These are phyloP conservation scores for Botrytis porri DNA, from an alignment of 2,329 filamentous ascomycete genomes.

Conservation along the genomic window DNA sequence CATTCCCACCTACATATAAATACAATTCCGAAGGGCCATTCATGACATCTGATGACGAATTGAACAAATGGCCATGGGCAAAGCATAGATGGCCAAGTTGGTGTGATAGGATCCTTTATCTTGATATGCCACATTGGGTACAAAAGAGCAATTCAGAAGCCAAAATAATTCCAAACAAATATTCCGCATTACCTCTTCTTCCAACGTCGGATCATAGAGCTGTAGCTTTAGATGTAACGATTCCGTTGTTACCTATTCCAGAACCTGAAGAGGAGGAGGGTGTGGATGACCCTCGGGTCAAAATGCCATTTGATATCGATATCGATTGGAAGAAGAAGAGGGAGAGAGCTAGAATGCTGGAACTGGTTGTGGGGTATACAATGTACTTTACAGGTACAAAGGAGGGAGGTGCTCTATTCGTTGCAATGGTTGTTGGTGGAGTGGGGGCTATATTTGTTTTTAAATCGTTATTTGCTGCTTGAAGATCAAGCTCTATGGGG, in stretches of 20 bases:
- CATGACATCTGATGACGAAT: constrained; percentile 40
- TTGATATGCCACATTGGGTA: constrained; percentile 58
- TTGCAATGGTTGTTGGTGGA: constrained; percentile 34
- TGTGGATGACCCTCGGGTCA: constrained; percentile 40
- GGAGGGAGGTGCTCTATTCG: constrained; percentile 35
- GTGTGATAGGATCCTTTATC: constrained; percentile 87
- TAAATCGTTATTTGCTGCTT: constrained; percentile 22
- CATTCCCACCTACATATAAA: constrained; percentile 93
- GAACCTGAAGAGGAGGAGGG: constrained; percentile 38
- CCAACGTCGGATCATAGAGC: constrained; percentile 84
- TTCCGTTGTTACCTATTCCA: constrained; percentile 54
- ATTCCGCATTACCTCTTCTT: constrained; percentile 74
- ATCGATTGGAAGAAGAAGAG: constrained; percentile 54
- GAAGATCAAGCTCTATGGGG: neutral
- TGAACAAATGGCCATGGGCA: constrained; percentile 68
- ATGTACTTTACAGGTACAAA: constrained; percentile 43
- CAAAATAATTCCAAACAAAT: constrained; percentile 56
- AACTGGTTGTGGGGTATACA: constrained; percentile 56
- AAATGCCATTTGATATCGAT: constrained; percentile 57
- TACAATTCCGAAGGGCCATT: constrained; percentile 54
- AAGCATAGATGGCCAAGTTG: constrained; percentile 83
- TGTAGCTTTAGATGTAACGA: constrained; percentile 67
- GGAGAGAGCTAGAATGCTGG: constrained; percentile 53
- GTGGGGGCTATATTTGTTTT: constrained; percentile 34
- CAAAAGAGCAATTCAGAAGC: constrained; percentile 40